Evolutionary conservation across 2,329 filamentous ascomycete species (phyloP).

Genomic region (Botryotinia globosa): DNA sequence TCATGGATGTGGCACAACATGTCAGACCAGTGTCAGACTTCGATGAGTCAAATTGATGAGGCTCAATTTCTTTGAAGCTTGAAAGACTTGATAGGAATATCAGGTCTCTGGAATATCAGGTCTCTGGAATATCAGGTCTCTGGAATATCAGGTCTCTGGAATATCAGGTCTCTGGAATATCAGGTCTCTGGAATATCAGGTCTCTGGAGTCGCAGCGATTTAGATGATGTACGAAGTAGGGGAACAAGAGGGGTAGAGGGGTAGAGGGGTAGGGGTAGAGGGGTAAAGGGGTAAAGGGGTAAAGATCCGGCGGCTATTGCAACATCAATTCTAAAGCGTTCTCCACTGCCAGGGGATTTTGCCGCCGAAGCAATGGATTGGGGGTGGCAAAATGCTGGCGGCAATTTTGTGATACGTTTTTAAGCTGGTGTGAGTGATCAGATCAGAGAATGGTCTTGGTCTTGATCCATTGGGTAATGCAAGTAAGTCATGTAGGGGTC

Average conservation of each 20-base stretch:
- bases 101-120: too few species aligned
- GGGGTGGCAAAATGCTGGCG: neutral
- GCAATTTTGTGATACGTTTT: neutral
- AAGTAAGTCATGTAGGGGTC: neutral
- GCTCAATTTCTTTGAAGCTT: neutral
- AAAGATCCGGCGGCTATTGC: neutral
- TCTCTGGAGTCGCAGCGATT: neutral
- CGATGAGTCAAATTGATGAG: neutral
- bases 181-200: neutral
- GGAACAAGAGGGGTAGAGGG: neutral
- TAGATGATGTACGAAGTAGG: neutral
- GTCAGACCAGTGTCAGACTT: neutral
- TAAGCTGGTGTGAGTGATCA: neutral
- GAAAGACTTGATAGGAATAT: neutral
- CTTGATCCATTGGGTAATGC: neutral
- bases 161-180: too few species aligned
- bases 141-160: too few species aligned
- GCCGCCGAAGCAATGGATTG: neutral
- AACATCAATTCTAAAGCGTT: neutral
- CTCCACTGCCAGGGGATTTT: neutral
- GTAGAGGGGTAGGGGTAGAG: too few species aligned
- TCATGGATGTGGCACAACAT: neutral
- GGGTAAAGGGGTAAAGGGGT: neutral
- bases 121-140: neutral
- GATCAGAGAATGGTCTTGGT: neutral